Conservation (phyloP, 2,329 filamentous ascomycete genomes). For the Aspergillus quadrilineatus region DNA sequence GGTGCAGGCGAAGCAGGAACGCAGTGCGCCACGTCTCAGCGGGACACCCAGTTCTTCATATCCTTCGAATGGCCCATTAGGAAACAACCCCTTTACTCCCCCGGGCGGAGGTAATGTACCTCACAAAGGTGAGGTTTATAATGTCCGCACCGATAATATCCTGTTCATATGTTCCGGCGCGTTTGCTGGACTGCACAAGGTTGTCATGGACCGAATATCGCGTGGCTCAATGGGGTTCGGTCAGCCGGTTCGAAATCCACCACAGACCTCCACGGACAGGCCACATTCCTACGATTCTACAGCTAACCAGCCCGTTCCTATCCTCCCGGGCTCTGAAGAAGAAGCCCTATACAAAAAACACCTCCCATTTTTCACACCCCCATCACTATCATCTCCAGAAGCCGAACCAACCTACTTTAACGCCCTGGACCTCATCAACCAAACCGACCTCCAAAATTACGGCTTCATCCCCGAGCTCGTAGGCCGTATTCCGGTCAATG, state of each 20-base stretch:
- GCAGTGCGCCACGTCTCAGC: conserved; percentile 39
- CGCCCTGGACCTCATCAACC: conserved; percentile 69
- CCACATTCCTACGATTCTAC: conserved; percentile 24
- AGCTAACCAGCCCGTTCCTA: conserved; percentile 46
- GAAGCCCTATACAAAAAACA: conserved; percentile 60
- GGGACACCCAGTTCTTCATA: conserved; percentile 38
- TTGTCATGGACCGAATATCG: conserved; percentile 80
- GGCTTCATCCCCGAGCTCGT: conserved; percentile 95
- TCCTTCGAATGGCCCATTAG: conserved; percentile 40
- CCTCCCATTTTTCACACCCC: conserved; percentile 60
- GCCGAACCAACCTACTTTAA: conserved; percentile 53
- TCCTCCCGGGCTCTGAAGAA: conserved; percentile 64
- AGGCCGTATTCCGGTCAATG: conserved; percentile 88
- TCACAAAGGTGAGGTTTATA: conserved; percentile 60
- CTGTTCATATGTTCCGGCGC: conserved; percentile 96
- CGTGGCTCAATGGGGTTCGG: conserved; percentile 89
- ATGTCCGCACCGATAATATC: conserved; percentile 91
- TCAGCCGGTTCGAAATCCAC: conserved; percentile 65
- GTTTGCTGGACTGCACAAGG: conserved; percentile 88
- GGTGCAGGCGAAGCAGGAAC: conserved; percentile 72
- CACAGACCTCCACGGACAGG: conserved; percentile 30
- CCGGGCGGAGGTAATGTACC: conserved; percentile 31
- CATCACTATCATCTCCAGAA: conserved; percentile 43
- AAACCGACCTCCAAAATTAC: conserved; percentile 75
- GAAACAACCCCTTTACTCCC: conserved; percentile 31